Conservation (phyloP, 1,284 basidiomycete species). For the Ceratobasidium sp. region DNA sequence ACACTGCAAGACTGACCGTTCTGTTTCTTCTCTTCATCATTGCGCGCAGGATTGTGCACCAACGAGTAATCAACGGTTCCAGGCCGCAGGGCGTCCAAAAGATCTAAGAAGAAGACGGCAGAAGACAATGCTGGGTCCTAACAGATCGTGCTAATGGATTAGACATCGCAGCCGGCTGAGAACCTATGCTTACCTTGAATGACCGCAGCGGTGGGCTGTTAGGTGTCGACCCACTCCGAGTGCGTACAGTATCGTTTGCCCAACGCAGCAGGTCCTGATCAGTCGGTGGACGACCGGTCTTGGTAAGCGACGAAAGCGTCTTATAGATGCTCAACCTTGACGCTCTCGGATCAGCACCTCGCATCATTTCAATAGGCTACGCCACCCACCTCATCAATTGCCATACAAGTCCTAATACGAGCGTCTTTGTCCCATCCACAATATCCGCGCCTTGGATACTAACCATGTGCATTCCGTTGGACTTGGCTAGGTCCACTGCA, state of each 20-base stretch:
- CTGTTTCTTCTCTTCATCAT: constrained; percentile 90
- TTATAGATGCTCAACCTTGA: constrained; percentile 86
- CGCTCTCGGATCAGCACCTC: too few relatives aligned
- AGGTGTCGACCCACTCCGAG: constrained; percentile 21
- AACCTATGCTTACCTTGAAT: constrained; percentile 69
- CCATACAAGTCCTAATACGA: constrained; percentile 97
- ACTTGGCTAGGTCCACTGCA: constrained; percentile 90
- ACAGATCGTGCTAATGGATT: background rate
- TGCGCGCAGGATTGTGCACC: constrained; percentile 76
- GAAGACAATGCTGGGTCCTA: constrained; percentile 88
- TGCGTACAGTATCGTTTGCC: constrained; percentile 87
- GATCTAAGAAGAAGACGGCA: constrained; percentile 93
- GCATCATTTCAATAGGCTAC: background rate
- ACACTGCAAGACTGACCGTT: constrained; percentile 82
- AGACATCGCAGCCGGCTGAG: background rate
- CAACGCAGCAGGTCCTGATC: constrained; percentile 96
- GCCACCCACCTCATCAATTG: constrained; percentile 87
- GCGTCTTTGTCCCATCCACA: constrained; percentile 89
- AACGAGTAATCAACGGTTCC: constrained; percentile 95
- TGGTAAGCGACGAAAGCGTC: constrained; percentile 84
- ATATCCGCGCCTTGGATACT: constrained; percentile 99
- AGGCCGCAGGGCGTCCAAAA: constrained; percentile 90
- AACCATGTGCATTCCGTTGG: constrained; percentile 95
- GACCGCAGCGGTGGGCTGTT: constrained; percentile 73
- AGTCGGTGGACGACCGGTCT: constrained; percentile 82